Percentiles rank a stretch among this genome's conserved stretches.
Evolutionary conservation across 2,329 filamentous ascomycete species (phyloP).

Genomic region (Neonectria faginata): DNA sequence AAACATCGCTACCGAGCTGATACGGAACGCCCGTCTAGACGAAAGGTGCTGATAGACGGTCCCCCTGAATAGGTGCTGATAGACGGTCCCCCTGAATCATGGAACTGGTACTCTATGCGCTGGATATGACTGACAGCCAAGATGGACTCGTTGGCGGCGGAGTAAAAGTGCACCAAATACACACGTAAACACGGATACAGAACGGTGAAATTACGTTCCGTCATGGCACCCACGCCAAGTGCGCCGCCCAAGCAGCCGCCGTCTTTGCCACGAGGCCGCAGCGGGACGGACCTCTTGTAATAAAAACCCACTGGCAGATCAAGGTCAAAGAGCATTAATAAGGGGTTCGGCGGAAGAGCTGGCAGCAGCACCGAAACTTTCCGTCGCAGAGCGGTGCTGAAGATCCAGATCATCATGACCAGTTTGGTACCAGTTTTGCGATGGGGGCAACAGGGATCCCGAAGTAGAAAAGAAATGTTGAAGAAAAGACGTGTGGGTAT

Average conservation of each 20-base stretch:
- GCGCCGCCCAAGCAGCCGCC: conserved; percentile 2
- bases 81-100: conserved; percentile 1
- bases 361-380: conserved; percentile 1
- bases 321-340: conserved; percentile 10
- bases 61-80: conserved; percentile 1
- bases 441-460: conserved; percentile 5
- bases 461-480: background rate
- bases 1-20: background rate
- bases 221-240: conserved; percentile 13
- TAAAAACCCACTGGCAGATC: conserved; percentile 4
- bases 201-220: conserved; percentile 18
- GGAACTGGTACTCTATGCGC: conserved; percentile 5
- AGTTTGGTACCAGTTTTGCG: conserved; percentile 1
- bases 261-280: conserved; percentile 19
- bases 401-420: conserved; percentile 29
- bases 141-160: background rate
- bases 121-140: background rate
- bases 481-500: background rate
- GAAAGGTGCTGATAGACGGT: background rate
- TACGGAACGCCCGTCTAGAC: background rate
- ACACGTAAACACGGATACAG: background rate
- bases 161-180: too few relatives aligned
- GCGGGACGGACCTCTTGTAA: conserved; percentile 15
- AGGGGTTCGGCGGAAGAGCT: background rate
- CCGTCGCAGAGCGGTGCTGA: conserved; percentile 10